A percentile compares a stretch with the other conserved stretches of the same genome.
phyloP scores from a whole-genome alignment of 805 yeast genomes.

The Jamesozyma lodderae region DNA sequence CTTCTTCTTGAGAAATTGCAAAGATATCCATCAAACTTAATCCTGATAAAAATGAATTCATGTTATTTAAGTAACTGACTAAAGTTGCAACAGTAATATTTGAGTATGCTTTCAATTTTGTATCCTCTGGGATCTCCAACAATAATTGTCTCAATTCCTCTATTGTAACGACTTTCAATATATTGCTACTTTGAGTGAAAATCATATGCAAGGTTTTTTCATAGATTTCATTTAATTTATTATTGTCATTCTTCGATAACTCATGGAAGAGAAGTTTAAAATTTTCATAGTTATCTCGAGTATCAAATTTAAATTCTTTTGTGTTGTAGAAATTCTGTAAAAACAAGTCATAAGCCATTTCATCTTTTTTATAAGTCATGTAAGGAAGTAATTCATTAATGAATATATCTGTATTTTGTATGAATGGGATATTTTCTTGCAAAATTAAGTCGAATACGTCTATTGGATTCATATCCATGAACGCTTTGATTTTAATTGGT shows the following conservation, averaged over 20 bases:
- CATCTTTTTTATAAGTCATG: slow-evolving; percentile 3
- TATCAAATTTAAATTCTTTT: slow-evolving; percentile 13
- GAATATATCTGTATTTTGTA: slow-evolving; percentile 1
- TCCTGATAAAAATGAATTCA: slow-evolving; percentile 9
- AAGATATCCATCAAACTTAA: slow-evolving; percentile 16
- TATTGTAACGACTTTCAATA: slow-evolving; percentile 4
- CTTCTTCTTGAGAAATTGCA: slow-evolving; percentile 15
- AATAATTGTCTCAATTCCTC: slow-evolving; percentile 9
- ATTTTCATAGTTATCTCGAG: slow-evolving; percentile 9
- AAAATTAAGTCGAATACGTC: slow-evolving; percentile 13
- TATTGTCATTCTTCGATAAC: background rate
- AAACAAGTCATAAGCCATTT: slow-evolving; percentile 9
- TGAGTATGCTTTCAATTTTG: slow-evolving; percentile 1
- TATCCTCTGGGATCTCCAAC: slow-evolving; percentile 7
- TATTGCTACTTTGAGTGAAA: slow-evolving; percentile 15
- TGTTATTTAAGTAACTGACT: slow-evolving; percentile 10
- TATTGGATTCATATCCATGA: slow-evolving; percentile 8
- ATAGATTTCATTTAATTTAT: slow-evolving; percentile 1
- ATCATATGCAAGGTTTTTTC: slow-evolving; percentile 11
- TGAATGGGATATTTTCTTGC: background rate
- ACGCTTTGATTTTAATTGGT: slow-evolving; percentile 14
- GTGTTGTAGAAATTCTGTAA: slow-evolving; percentile 10
- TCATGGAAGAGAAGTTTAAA: slow-evolving; percentile 9
- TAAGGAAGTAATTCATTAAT: slow-evolving; percentile 20
- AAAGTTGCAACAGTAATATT: slow-evolving; percentile 9